Evolutionary conservation across 1,139 yeast genomes (phyloP), one percentile per base, ranked within the genome.

Genomic region (Candida labiduridarum): DNA sequence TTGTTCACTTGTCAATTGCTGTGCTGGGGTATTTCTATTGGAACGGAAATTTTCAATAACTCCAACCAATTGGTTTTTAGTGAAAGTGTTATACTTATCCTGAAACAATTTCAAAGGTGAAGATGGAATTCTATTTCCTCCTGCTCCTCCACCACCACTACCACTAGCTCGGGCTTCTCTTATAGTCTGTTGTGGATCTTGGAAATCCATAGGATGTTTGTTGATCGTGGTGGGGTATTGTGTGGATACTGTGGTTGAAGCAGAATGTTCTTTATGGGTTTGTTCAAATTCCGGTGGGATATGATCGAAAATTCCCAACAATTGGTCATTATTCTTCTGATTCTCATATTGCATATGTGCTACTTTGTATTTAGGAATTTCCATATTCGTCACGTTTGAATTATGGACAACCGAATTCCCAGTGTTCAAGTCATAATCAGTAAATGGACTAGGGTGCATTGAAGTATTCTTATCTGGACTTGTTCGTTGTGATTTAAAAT

Each of bases 101-200:
- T 69, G 67, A 54, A 69, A 76, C 29, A 76, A 58, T 53, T 76
- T 76, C 48, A 76, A 65, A 0, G 80, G 80, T 1, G 79, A 74
- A 40, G 64, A 63, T 3, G 67, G 72, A 25, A 64, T 62, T 54
- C 56, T 59, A 55, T 38, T 60, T 47, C 27, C 38, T 33, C 29
- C 29, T n/a, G n/a, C n/a, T n/a, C n/a, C n/a, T 54, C 56, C 58
- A 55, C 36, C 60, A 43, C 29, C 39, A 22, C 30, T 19, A 31
- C 29, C 29, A 33, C 33, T n/a, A 27, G 50, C 59, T 40, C 58
- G 58, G 22, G 52, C 52, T 33, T 62, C 65, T n/a, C 62, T 51
- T 31, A 64, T 55, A 43, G 64, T 60, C 44, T 65, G 66, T 27
- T 64, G 51, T 39, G 64, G 61, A n/a, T 18, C 45, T 30, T 16